Base-by-base conservation (phyloP, 139 green algal species). In the Coelastrella sp. region DNA sequence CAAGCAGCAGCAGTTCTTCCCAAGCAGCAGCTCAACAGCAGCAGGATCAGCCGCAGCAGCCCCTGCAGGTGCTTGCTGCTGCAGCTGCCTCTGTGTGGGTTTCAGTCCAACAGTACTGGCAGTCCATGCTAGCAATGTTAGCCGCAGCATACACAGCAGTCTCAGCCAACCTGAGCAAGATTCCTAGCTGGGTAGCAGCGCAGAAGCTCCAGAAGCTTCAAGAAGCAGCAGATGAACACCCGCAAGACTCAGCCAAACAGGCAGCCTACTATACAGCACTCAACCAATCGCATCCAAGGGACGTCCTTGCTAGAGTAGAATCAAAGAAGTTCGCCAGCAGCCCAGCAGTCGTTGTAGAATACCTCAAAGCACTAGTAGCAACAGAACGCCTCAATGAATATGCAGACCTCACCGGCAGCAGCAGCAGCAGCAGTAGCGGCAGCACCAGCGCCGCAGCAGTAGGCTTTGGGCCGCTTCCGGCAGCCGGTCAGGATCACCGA, bases 291-390 rank as follows among this genome's bases (percentile, higher is more conserved):
- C 78, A 65, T 25, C 78, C 78, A 25, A 63, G 27, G 11, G 90
- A 92, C 1, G 92, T 91, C 6, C 63, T 93, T 0, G 22, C 56
- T 20, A 88, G 89, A 1, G 90, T 93, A 19, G 90, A 94, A 56
- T 81, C 81, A 0, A 92, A 91, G 57, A 78, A 84, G 15, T 94
- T 93, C 59, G 92, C 91, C 0, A 85, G 91, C 59, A 97, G 93
- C 86, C 87, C 93, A 4, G 94, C 89, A 8, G 96, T 97, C 58
- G 93, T 97, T 27, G 93, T 94, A 1, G 97, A 99, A 94, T 99
- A 99, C 93, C 81, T 99, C 5, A 92, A 95, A 12, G 97, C 97
- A 8, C 92, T 99, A 24, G 95, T 98, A 14, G 74, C 90, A 11
- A 97, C 93, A 24, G 95, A 95, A 63, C 92, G 92, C 59, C 87